phyloP scores from a whole-genome alignment of 805 yeast genomes.

The Hanseniaspora clermontiae region DNA sequence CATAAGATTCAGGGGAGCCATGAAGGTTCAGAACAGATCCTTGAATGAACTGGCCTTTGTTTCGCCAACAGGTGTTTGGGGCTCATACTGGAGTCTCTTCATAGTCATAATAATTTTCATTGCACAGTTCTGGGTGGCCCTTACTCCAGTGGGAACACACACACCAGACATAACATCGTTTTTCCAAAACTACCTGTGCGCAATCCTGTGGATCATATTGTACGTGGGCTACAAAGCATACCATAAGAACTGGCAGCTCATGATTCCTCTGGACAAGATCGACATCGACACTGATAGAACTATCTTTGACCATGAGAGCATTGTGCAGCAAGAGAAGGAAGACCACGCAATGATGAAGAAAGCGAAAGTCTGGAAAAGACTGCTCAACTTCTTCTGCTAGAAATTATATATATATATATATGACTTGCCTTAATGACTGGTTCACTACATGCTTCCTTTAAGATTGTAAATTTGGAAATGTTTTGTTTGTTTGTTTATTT shows the following conservation, averaged over 20 bases:
- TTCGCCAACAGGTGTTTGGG: conserved; percentile 50
- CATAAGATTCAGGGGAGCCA: conserved; percentile 43
- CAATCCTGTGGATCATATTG: conserved; percentile 31
- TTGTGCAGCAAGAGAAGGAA: conserved; percentile 27
- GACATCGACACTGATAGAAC: conserved; percentile 36
- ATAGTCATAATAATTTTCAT: conserved; percentile 45
- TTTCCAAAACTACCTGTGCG: conserved; percentile 42
- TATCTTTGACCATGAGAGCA: conserved; percentile 26
- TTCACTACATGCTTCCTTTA: too few species aligned
- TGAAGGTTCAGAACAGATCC: conserved; percentile 42
- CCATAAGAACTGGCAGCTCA: conserved; percentile 27
- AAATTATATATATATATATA: too few species aligned
- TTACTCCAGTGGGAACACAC: conserved; percentile 41
- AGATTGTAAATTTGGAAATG: too few species aligned
- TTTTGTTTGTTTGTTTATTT: too few species aligned
- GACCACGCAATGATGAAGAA: conserved; percentile 21
- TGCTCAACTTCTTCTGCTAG: background rate
- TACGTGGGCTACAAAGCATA: conserved; percentile 40
- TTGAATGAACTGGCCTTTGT: conserved; percentile 50
- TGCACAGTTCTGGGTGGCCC: conserved; percentile 69
- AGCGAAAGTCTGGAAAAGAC: conserved; percentile 12
- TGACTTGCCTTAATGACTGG: too few species aligned
- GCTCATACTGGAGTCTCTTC: conserved; percentile 46
- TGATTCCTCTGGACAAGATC: conserved; percentile 28
- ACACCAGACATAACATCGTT: conserved; percentile 30